A percentile compares a stretch with the other conserved stretches of the same genome.
phyloP scores from a whole-genome alignment of 306 rosid species.

The Spatholobus suberectus region DNA sequence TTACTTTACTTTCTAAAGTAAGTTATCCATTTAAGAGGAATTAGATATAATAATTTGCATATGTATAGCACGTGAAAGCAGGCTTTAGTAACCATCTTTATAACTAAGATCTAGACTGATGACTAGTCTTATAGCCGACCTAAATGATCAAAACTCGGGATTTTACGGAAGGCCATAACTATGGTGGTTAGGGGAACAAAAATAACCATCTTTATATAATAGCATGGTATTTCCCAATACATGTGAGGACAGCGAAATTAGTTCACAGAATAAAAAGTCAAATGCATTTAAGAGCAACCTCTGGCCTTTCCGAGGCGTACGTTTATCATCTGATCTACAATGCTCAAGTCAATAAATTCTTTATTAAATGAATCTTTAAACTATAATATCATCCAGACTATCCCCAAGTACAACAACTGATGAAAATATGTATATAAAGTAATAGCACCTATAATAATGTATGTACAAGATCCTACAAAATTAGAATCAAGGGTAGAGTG shows the following conservation, averaged over 20 bases:
- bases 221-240: neutral
- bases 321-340: neutral
- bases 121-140: too few relatives aligned
- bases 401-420: slow-evolving; percentile 17
- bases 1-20: neutral
- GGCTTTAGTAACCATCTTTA: neutral
- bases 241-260: slow-evolving; percentile 33
- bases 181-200: too few relatives aligned
- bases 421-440: neutral
- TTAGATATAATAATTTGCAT: neutral
- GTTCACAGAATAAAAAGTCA: slow-evolving; percentile 26
- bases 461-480: slow-evolving; percentile 55
- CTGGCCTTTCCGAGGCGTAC: neutral
- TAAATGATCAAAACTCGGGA: too few relatives aligned
- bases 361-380: slow-evolving; percentile 16
- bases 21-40: neutral
- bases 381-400: slow-evolving; percentile 14
- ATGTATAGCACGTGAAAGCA: neutral
- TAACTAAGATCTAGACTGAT: too few relatives aligned
- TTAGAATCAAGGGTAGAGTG: slow-evolving; percentile 37
- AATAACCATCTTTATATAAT: neutral
- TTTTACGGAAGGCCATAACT: too few relatives aligned
- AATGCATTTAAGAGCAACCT: neutral
- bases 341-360: neutral
- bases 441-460: neutral